Conservation (phyloP, 306 rosid genomes). For the Parietaria judaica region DNA sequence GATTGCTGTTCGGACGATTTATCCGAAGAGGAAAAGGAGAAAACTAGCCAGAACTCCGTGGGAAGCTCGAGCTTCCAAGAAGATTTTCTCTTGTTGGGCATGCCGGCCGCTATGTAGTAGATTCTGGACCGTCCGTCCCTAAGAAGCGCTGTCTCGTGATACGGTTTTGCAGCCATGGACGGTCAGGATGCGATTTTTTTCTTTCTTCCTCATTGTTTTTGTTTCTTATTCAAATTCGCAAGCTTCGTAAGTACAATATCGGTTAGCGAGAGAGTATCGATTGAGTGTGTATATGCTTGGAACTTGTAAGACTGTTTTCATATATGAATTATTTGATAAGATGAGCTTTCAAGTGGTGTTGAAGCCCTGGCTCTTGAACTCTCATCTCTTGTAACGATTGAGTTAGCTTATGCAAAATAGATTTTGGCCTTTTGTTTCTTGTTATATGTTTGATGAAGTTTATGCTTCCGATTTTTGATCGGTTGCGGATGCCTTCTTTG, state of each 20-base stretch:
- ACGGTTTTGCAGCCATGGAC: conserved; percentile 40
- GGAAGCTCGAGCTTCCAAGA: conserved; percentile 55
- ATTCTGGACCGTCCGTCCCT: conserved; percentile 25
- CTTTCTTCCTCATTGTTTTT: conserved; percentile 22
- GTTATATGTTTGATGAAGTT: no score
- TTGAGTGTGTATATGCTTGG: conserved; percentile 5
- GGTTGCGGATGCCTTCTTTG: no score
- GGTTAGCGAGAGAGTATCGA: conserved; percentile 12
- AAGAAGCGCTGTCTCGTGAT: conserved; percentile 33
- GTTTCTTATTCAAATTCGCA: conserved; percentile 18
- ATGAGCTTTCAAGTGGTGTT: conserved; percentile 52
- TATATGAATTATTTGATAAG: conserved; percentile 21
- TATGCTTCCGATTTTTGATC: no score
- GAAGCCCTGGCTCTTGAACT: conserved; percentile 44
- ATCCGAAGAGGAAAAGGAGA: conserved; percentile 42
- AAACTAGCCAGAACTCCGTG: conserved; percentile 21
- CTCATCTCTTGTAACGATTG: conserved; percentile 10
- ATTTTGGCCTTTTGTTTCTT: not conserved
- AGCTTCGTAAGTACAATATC: conserved; percentile 26
- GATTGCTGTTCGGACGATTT: conserved; percentile 38
- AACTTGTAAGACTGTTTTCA: conserved; percentile 18
- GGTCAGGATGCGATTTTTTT: conserved; percentile 28
- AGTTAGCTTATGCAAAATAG: not conserved
- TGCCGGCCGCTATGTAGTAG: conserved; percentile 31
- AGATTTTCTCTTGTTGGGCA: conserved; percentile 51